These are phyloP conservation scores for Choiromyces venosus DNA, from an alignment of 495 filamentous ascomycete species.

Conservation along the genomic window DNA sequence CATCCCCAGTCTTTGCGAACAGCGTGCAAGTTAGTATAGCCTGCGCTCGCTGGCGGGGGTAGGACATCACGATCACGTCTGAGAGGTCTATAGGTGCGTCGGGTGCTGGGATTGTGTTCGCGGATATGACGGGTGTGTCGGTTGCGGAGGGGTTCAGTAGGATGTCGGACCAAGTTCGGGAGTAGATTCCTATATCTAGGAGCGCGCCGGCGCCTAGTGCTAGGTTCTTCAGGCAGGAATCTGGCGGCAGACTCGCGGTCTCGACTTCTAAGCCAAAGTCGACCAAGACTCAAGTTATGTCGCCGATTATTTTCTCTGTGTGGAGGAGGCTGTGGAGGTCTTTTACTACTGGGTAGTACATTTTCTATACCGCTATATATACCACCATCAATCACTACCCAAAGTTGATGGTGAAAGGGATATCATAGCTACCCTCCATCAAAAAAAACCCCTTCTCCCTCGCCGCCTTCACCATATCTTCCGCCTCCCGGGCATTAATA, in stretches of 20 bases:
- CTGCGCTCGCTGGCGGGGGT: neutral
- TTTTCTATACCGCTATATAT: neutral
- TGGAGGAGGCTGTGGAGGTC: neutral
- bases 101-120: neutral
- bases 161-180: neutral
- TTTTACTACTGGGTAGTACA: neutral
- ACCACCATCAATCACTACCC: neutral
- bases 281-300: neutral
- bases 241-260: neutral
- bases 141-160: too few species aligned
- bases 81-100: neutral
- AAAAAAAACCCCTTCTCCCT: conserved; percentile 46
- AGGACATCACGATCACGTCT: neutral
- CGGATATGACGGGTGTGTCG: neutral
- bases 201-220: neutral
- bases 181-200: neutral
- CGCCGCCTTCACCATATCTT: conserved; percentile 46
- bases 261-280: neutral
- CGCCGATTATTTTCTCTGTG: neutral
- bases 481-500: conserved; percentile 43
- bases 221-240: neutral
- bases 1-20: neutral
- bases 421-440: conserved; percentile 43
- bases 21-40: neutral
- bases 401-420: too few species aligned